Conservation (phyloP, 106 monocot species). For the Dendrobium chrysotoxum region DNA sequence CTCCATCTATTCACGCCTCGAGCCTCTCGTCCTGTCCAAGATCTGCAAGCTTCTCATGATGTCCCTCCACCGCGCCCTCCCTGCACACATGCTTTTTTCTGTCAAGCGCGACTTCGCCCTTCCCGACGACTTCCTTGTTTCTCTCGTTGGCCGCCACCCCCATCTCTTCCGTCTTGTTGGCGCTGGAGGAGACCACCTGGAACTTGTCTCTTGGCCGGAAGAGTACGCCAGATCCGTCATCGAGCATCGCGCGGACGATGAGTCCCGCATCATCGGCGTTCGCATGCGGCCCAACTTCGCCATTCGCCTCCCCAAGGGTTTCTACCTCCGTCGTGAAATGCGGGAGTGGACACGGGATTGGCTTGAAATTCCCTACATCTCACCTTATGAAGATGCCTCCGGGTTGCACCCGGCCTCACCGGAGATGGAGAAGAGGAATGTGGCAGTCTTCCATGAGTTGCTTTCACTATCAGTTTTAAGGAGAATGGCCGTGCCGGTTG, state of each 20-base stretch:
- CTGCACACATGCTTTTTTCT: conserved; percentile 47
- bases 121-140: conserved; percentile 56
- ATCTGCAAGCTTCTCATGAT: conserved; percentile 85
- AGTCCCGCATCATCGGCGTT: conserved; percentile 47
- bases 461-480: conserved; percentile 55
- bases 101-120: conserved; percentile 76
- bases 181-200: conserved; percentile 25
- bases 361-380: conserved; percentile 83
- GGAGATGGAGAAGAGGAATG: conserved; percentile 87
- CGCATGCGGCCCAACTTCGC: conserved; percentile 63
- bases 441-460: conserved; percentile 76
- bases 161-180: conserved; percentile 38
- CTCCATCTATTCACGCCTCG: conserved; percentile 24
- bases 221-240: conserved; percentile 51
- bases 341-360: conserved; percentile 89
- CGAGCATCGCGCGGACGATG: conserved; percentile 49
- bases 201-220: conserved; percentile 66
- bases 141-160: conserved; percentile 42
- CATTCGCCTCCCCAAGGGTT: conserved; percentile 54
- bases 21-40: conserved; percentile 36
- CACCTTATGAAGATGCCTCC: conserved; percentile 66
- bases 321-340: conserved; percentile 78
- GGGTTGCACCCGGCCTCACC: conserved; percentile 40
- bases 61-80: conserved; percentile 40
- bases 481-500: conserved; percentile 50